Conservation (phyloP, 805 yeast genomes). For the Diddensiella transvaalensis region DNA sequence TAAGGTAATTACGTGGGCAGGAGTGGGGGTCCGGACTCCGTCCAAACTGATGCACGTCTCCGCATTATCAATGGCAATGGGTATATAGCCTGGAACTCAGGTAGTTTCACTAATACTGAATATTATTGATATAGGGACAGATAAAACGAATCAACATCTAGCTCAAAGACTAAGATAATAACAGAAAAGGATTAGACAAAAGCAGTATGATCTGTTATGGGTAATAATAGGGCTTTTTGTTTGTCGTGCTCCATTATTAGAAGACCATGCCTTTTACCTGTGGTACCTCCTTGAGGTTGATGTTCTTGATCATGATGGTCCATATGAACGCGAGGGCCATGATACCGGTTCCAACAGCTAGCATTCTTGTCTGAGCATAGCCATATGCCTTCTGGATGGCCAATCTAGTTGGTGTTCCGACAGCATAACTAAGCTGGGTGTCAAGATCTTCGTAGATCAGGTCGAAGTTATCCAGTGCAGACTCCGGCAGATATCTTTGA, state of each 20-base stretch:
- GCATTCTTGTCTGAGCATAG: conserved; percentile 19
- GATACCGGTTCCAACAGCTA: conserved; percentile 12
- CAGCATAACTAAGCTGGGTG: conserved; percentile 11
- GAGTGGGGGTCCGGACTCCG: no score
- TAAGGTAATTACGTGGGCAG: not conserved
- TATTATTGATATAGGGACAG: no score
- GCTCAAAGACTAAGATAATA: no score
- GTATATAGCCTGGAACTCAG: no score
- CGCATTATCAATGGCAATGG: no score
- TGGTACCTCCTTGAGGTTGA: conserved; percentile 4
- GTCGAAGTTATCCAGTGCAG: conserved; percentile 7
- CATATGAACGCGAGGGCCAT: conserved; percentile 7
- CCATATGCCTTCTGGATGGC: conserved; percentile 1
- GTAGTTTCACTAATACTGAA: no score
- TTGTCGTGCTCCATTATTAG: not conserved
- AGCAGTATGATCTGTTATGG: no score
- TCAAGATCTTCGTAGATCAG: conserved; percentile 18
- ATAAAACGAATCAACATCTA: no score
- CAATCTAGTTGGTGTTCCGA: conserved; percentile 13
- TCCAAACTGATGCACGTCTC: no score
- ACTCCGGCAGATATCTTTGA: conserved; percentile 29
- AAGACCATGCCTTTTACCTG: conserved; percentile 12
- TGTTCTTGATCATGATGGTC: conserved; percentile 2
- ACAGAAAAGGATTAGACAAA: no score
- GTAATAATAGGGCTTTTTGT: no score